phyloP scores from a whole-genome alignment of 2,329 filamentous ascomycete species.

The Exophiala aquamarina region DNA sequence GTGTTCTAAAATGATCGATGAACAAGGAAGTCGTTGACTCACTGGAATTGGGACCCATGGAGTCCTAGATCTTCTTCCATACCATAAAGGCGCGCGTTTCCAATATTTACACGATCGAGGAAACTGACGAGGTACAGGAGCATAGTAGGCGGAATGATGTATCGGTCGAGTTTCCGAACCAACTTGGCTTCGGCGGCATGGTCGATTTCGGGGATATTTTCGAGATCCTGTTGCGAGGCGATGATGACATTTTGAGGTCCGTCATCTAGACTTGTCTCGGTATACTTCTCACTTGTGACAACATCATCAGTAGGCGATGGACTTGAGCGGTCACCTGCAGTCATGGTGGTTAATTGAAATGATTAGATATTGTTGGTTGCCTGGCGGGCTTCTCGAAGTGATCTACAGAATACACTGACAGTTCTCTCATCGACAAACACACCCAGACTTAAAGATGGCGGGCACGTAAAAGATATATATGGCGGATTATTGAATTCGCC shows the following conservation, averaged over 20 bases:
- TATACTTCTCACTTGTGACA: slow-evolving; percentile 8
- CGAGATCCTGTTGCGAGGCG: slow-evolving; percentile 10
- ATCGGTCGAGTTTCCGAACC: slow-evolving; percentile 41
- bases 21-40: too few relatives aligned
- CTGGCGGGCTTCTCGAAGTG: too few relatives aligned
- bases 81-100: slow-evolving; percentile 47
- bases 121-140: slow-evolving; percentile 64
- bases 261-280: background rate
- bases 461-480: too few relatives aligned
- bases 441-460: too few relatives aligned
- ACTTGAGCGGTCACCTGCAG: slow-evolving; percentile 12
- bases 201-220: slow-evolving; percentile 19
- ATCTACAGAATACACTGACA: too few relatives aligned
- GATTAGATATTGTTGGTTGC: too few relatives aligned
- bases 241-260: slow-evolving; percentile 1
- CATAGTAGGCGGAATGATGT: slow-evolving; percentile 43
- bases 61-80: slow-evolving; percentile 45
- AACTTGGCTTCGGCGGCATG: slow-evolving; percentile 27
- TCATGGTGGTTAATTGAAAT: slow-evolving; percentile 3
- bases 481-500: too few relatives aligned
- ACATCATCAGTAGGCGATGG: slow-evolving; percentile 3
- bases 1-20: too few relatives aligned
- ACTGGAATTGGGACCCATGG: slow-evolving; percentile 61
- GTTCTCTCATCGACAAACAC: too few relatives aligned
- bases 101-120: slow-evolving; percentile 47